Evolutionary conservation across 1,284 basidiomycete species (phyloP).

Genomic region (Trametes sp.): DNA sequence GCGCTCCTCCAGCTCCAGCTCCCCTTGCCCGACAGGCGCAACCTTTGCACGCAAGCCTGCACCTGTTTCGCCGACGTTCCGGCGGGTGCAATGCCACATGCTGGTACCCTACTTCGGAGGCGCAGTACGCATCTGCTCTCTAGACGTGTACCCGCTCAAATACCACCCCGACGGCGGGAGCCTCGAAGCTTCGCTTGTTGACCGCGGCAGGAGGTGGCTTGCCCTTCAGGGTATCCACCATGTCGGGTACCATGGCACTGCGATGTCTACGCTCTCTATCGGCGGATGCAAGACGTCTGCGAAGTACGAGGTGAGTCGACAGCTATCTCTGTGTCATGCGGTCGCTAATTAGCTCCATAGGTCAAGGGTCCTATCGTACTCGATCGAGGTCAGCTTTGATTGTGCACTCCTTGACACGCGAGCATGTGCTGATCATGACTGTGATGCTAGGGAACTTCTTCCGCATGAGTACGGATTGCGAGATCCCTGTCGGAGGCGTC

Average conservation of each 20-base stretch:
- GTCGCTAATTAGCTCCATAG: background rate
- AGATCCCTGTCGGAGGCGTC: no score
- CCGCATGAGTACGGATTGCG: background rate
- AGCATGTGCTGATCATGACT: background rate
- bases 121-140: slow-evolving; percentile 52
- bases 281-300: background rate
- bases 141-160: slow-evolving; percentile 58
- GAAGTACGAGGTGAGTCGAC: background rate
- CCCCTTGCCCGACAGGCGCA: slow-evolving; percentile 33
- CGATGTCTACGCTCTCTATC: background rate
- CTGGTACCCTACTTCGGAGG: slow-evolving; percentile 52
- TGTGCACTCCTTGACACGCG: no score
- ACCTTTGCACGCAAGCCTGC: background rate
- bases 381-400: slow-evolving; percentile 13
- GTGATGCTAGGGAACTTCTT: background rate
- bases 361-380: slow-evolving; percentile 2
- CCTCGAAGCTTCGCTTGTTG: slow-evolving; percentile 47
- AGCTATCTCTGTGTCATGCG: background rate
- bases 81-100: slow-evolving; percentile 48
- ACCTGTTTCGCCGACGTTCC: slow-evolving; percentile 44
- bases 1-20: background rate
- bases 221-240: slow-evolving; percentile 58
- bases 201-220: slow-evolving; percentile 60
- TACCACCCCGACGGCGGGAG: slow-evolving; percentile 52
- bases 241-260: slow-evolving; percentile 55